Conservation (phyloP, 2,329 filamentous ascomycete species). For the Moelleriella libera region DNA sequence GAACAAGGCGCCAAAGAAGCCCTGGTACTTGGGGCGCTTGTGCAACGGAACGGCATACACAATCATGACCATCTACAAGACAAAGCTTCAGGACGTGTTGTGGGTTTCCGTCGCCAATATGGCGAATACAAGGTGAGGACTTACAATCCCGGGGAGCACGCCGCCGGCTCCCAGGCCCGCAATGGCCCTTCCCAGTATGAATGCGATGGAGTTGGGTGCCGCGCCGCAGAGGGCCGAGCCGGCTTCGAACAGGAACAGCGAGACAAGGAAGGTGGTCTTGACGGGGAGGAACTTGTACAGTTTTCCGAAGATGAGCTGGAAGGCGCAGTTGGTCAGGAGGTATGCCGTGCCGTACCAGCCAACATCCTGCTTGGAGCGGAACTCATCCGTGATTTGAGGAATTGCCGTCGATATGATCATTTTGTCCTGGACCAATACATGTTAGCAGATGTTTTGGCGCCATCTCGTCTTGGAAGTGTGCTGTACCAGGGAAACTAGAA, state of each 20-base stretch:
- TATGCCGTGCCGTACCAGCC: slow-evolving; percentile 17
- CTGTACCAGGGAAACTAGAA: not conserved
- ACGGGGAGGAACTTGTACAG: slow-evolving; percentile 13
- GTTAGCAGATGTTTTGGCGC: not conserved
- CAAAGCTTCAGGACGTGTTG: not conserved
- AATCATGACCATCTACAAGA: slow-evolving; percentile 3
- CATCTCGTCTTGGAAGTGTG: not conserved
- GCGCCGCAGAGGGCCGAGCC: slow-evolving; percentile 16
- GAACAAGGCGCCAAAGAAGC: slow-evolving; percentile 23
- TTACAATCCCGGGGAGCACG: slow-evolving; percentile 31
- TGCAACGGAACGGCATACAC: slow-evolving; percentile 8
- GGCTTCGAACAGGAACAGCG: slow-evolving; percentile 10
- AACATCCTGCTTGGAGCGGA: slow-evolving; percentile 13
- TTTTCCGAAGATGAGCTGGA: slow-evolving; percentile 16
- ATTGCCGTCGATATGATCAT: slow-evolving; percentile 7
- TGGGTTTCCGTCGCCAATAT: not conserved
- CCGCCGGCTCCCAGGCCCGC: slow-evolving; percentile 34
- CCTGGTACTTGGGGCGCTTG: slow-evolving; percentile 13
- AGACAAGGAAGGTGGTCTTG: slow-evolving; percentile 9
- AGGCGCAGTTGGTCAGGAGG: slow-evolving; percentile 14
- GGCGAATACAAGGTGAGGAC: not conserved
- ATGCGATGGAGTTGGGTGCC: slow-evolving; percentile 24
- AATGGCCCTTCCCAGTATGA: slow-evolving; percentile 36
- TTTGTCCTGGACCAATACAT: not conserved
- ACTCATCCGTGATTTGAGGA: slow-evolving; percentile 13